Evolutionary conservation across 192 early-diverging fungal genomes (phyloP), one percentile per base, ranked within the genome.

Genomic region (Backusella westeae): DNA sequence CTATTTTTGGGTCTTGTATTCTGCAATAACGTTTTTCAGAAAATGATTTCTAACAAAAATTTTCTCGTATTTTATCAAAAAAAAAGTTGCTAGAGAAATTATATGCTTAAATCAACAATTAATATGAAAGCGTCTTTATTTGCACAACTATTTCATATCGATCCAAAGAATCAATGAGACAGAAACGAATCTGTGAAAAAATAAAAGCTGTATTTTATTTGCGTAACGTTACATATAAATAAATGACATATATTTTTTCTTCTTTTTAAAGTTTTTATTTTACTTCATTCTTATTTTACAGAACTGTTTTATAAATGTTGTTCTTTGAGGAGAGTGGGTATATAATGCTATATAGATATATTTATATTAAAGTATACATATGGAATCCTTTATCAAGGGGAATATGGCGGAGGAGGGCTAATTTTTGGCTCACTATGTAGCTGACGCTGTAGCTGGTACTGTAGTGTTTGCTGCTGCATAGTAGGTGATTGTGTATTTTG

Each of bases 381-480:
- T 63, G 26, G 23, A 12, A 29, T 26, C 23, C 5, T 59, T 59
- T 63, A 26, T 63, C 56, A 63, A 63, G 56, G 56, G 56, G 56
- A 63, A 63, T 63, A 63, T 4, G 56, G 56, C 26, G 56, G 56
- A 14, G 56, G 56, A 1, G 56, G 56, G 3, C 56, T 63, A 4
- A 29, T 12, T 63, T 63, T 63, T 63, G 26, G 4, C 14, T 63
- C 56, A 4, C 26, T 12, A 29, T 63, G 56, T 63, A 63, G 12
- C 12, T 63, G 56, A 63, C 56, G 56, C 26, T 63, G 56, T 29
- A 63, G 56, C 56, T 63, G 7, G 14, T 63, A 63, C 4, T 63
- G 56, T 29, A 63, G 56, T 63, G 56, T 63, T 29, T 63, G 56
- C 26, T 63, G 56, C 26, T 63, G 56, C 56, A 63, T 63, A 63